Conservation (phyloP, 1,284 basidiomycete genomes). For the Heterobasidion parviporum region DNA sequence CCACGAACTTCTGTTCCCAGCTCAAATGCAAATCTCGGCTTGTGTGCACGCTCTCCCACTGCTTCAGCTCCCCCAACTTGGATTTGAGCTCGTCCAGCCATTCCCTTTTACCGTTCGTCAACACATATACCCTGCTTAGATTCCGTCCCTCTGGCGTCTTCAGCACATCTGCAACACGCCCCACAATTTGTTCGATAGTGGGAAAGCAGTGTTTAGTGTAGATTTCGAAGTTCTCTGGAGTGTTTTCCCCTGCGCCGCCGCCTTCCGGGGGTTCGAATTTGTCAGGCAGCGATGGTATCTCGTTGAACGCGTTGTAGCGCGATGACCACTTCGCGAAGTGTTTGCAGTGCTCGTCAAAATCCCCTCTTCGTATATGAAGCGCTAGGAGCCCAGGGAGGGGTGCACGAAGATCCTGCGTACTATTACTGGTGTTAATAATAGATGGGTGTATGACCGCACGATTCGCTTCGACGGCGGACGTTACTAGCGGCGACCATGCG, state of each 20-base stretch:
- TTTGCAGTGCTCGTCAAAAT: constrained; percentile 54
- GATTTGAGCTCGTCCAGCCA: constrained; percentile 39
- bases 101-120: constrained; percentile 55
- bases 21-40: constrained; percentile 30
- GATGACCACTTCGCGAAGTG: constrained; percentile 42
- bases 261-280: constrained; percentile 32
- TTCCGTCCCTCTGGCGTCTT: constrained; percentile 20
- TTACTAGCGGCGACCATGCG: constrained; percentile 54
- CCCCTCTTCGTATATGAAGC: constrained; percentile 60
- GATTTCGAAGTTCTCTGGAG: constrained; percentile 27
- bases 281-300: constrained; percentile 41
- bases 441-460: constrained; percentile 35
- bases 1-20: constrained; percentile 32
- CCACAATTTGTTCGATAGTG: constrained; percentile 41
- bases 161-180: constrained; percentile 31
- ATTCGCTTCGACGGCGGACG: constrained; percentile 41
- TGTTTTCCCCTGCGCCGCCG: constrained; percentile 27
- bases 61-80: constrained; percentile 36
- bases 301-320: constrained; percentile 51
- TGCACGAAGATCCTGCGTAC: not conserved
- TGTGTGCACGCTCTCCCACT: constrained; percentile 36
- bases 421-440: constrained; percentile 5
- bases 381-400: constrained; percentile 41
- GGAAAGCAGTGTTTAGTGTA: constrained; percentile 56
- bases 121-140: constrained; percentile 42